These are phyloP conservation scores for Chaetomium sp. DNA, from an alignment of 2,329 filamentous ascomycete species.

Conservation along the genomic window DNA sequence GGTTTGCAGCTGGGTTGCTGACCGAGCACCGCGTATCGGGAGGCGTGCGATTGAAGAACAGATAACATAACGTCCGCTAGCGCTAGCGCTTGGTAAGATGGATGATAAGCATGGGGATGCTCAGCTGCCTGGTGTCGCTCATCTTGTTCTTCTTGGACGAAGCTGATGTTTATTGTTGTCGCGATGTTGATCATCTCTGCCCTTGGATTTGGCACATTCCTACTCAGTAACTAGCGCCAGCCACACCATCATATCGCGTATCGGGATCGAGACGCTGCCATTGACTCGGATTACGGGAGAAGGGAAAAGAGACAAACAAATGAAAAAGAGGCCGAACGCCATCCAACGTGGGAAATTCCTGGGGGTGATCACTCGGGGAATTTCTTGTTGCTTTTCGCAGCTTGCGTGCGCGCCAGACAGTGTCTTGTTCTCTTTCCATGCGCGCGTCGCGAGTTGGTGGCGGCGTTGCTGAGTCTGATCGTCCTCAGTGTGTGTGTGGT, in stretches of 20 bases:
- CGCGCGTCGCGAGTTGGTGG: slow-evolving; percentile 5
- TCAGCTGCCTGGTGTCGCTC: not conserved
- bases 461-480: slow-evolving; percentile 10
- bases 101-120: not conserved
- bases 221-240: not conserved
- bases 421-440: not conserved
- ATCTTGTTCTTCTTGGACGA: not conserved
- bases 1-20: not conserved
- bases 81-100: not conserved
- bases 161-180: not conserved
- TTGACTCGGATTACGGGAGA: not conserved
- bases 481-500: not conserved
- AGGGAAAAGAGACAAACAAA: not conserved
- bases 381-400: not conserved
- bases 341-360: slow-evolving; percentile 1
- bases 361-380: not conserved
- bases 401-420: not conserved
- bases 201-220: slow-evolving; percentile 1
- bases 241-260: slow-evolving; percentile 9
- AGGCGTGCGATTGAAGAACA: not conserved
- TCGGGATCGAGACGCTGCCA: not conserved
- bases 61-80: not conserved
- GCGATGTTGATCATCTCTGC: not conserved
- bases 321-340: not conserved
- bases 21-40: not conserved